phyloP scores from a whole-genome alignment of 805 yeast species.

The Saccharomycopsis vini region DNA sequence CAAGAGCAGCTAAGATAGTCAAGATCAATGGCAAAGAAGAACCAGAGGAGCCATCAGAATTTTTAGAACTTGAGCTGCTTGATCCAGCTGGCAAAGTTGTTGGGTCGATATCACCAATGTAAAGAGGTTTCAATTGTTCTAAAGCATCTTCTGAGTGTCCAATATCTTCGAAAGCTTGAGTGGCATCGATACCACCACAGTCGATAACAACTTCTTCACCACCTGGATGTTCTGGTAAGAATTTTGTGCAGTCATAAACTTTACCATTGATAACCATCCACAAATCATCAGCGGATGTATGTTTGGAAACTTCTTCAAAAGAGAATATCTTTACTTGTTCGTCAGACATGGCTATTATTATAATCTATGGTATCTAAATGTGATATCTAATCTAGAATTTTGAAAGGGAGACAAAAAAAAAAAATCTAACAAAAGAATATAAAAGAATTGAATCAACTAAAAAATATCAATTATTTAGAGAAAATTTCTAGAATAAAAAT shows the following conservation, averaged over 20 bases:
- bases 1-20: constrained; percentile 31
- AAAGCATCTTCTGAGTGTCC: constrained; percentile 98
- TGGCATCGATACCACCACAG: constrained; percentile 75
- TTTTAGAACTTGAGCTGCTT: constrained; percentile 19
- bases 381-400: too few relatives aligned
- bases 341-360: constrained; percentile 3
- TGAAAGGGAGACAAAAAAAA: not conserved
- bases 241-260: constrained; percentile 63
- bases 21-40: constrained; percentile 28
- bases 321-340: constrained; percentile 18
- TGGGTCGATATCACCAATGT: constrained; percentile 74
- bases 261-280: constrained; percentile 82
- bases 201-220: constrained; percentile 77
- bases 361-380: too few relatives aligned
- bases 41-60: constrained; percentile 20
- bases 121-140: constrained; percentile 57
- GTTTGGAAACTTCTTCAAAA: constrained; percentile 50
- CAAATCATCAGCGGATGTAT: constrained; percentile 64
- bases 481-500: too few relatives aligned
- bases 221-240: constrained; percentile 56
- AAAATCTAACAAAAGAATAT: not conserved
- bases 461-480: too few relatives aligned
- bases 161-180: constrained; percentile 65
- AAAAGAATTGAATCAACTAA: too few relatives aligned
- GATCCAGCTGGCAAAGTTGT: constrained; percentile 32